Base-by-base conservation (phyloP, 345 rosid species). In the Eucalyptus erythrocorys region DNA sequence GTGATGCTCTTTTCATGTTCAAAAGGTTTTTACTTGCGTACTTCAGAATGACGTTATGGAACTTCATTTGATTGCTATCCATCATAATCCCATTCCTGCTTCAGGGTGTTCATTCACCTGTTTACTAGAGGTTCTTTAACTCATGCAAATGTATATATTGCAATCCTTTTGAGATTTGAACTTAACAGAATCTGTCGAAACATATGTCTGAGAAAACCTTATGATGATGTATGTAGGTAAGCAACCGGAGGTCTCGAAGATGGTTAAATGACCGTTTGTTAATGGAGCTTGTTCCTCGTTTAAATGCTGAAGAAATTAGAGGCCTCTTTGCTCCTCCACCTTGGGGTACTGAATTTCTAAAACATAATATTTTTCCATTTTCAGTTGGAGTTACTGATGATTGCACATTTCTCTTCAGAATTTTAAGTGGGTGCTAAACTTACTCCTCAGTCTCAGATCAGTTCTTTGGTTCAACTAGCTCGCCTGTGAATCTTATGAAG, bases 241-340 rank as follows among this genome's bases (percentile, higher is more conserved):
- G 98, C 89, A 97, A 95, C 90, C 86, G 99, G 55, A 92, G 99
- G 80, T 94, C 99, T 68, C 92, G 99, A 57, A 95, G 99, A 90
- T 95, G 95, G 98, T 66, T 97, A 88, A 97, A 96, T 92, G 99
- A 97, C 93, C 97, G 97, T 53, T 92, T 97, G 89, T 91, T 97
- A 76, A 96, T 97, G 98, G 99, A 97, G 89, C 99, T 97, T 91
- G 99, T 97, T 90, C 99, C 99, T 85, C 96, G 97, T 88, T 92
- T 97, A 87, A 94, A 96, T 93, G 98, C 95, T 0, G 93, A 95
- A 50, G 99, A 97, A 92, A 94, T 97, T 87, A 95, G 94, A 92
- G 99, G 99, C 92, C 93, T 97, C 93, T 97, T 97, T 95, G 97
- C 99, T 85, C 99, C 99, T 86, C 99, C 99, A 15, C 99, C 99